Percentiles rank a stretch among this genome's conserved stretches.
Conservation (phyloP, 345 rosid genomes). For the Aquilaria yunnanensis region DNA sequence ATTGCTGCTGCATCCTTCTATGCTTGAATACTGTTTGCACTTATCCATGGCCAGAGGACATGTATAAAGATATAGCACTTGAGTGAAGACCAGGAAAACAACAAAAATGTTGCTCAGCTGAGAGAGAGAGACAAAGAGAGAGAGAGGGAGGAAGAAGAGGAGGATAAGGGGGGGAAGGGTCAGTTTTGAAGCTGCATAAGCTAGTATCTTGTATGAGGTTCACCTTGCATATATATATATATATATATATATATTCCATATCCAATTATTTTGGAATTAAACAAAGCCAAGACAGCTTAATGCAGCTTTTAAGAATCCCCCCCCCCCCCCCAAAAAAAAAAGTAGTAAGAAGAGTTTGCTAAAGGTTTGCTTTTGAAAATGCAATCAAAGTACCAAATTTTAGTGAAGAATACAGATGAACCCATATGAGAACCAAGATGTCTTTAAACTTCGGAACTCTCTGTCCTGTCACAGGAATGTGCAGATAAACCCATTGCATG, state of each 20-base stretch:
- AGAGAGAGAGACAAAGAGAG: neutral
- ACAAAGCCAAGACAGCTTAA: conserved; percentile 34
- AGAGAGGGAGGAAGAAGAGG: conserved; percentile 1
- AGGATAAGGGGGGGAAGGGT: neutral
- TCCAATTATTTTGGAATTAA: conserved; percentile 15
- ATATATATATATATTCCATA: conserved; percentile 20
- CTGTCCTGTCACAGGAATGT: conserved; percentile 23
- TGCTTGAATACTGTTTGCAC: conserved; percentile 23
- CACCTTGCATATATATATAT: conserved; percentile 15
- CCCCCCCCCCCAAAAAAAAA: neutral
- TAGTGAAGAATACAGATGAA: conserved; percentile 10
- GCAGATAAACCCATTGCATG: conserved; percentile 20
- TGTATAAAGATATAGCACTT: neutral
- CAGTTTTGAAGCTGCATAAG: neutral
- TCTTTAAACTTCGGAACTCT: conserved; percentile 29
- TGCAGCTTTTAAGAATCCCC: conserved; percentile 10
- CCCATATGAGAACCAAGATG: conserved; percentile 15
- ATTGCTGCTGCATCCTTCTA: conserved; percentile 74
- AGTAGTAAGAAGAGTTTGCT: neutral
- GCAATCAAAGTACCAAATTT: neutral
- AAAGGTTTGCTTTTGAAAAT: conserved; percentile 5
- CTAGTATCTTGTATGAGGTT: conserved; percentile 11
- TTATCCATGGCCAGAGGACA: conserved; percentile 21
- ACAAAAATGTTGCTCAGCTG: neutral
- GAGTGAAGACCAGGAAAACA: neutral